Base-by-base conservation (phyloP, 2,329 filamentous ascomycete genomes). In the Massarina eburnea region DNA sequence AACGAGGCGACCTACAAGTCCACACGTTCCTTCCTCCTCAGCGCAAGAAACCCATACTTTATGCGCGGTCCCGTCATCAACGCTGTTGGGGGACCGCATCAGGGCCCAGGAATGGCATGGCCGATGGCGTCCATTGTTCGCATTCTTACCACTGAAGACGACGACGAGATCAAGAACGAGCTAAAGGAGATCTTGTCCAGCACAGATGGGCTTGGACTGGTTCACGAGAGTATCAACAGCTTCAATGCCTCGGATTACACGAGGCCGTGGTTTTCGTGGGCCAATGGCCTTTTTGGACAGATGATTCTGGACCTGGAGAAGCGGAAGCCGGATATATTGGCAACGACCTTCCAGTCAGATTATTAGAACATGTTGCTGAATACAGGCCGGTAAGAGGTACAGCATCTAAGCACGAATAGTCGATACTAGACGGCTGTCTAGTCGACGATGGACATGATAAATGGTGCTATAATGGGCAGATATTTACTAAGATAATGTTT, bases 181-280 rank as follows among this genome's bases (percentile, higher is more conserved):
- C 48, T 80, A 48, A 59, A 60, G 49, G 64, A 73, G 58, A 69
- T 79, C 44, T 59, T 80, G 20, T 71, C 70, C 45, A 75, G 67
- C 34, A 79, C 76, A 4, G 74, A 71, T 56, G 71, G 74, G 4
- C 58, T 78, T 21, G 77, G 77, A 0, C 52, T 79, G 58, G 74
- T 79, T 17, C 77, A 80, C 49, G 76, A 79, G 63, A 78, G 75
- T 45, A 71, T 79, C 49, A 76, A 76, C 49, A 70, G 67, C n/a
- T 77, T 71, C 52, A 73, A 78, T 49, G 58, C 59, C 24, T 68
- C 55, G 14, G 62, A 73, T 46, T 79, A 72, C 70, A 76, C 76
- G 20, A 68, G 77, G 48, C 75, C 76, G 48, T 79, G 76, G 66
- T 77, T 78, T 52, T 73, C 71, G 3, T 79, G 77, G 77, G 76